phyloP scores from a whole-genome alignment of 257 asterid genomes.

The Ehretia macrophylla region DNA sequence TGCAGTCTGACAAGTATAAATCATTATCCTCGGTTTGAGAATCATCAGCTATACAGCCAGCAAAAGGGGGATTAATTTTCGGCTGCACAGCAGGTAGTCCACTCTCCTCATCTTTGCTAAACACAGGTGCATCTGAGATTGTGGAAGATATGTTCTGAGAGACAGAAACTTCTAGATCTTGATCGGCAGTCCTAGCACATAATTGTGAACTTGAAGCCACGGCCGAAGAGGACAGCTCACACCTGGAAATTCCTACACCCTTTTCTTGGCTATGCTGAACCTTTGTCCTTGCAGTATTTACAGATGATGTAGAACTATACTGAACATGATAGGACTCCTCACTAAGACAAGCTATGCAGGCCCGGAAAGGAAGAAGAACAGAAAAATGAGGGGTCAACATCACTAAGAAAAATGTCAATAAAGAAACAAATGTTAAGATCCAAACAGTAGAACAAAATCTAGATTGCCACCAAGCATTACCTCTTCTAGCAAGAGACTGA shows the following conservation, averaged over 20 bases:
- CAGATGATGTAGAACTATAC: slow-evolving; percentile 41
- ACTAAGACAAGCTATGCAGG: slow-evolving; percentile 65
- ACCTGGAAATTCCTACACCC: slow-evolving; percentile 41
- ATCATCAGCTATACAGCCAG: slow-evolving; percentile 67
- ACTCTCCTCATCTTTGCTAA: slow-evolving; percentile 27
- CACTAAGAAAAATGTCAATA: slow-evolving; percentile 15
- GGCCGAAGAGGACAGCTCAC: slow-evolving; percentile 44
- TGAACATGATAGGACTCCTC: slow-evolving; percentile 90
- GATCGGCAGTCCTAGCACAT: slow-evolving; percentile 40
- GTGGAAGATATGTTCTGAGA: slow-evolving; percentile 29
- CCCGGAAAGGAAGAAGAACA: slow-evolving; percentile 23
- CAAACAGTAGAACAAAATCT: slow-evolving; percentile 13
- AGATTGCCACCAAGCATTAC: slow-evolving; percentile 33
- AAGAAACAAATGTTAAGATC: slow-evolving; percentile 17
- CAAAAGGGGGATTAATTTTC: slow-evolving; percentile 30
- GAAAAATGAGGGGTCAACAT: slow-evolving; percentile 26
- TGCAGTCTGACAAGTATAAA: slow-evolving; percentile 88
- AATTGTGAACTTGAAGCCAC: slow-evolving; percentile 46
- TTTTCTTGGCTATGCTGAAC: slow-evolving; percentile 54
- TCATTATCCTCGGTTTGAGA: slow-evolving; percentile 80
- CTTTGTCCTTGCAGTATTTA: slow-evolving; percentile 36
- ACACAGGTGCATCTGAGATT: slow-evolving; percentile 42
- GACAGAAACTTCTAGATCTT: slow-evolving; percentile 40
- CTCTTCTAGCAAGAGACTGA: slow-evolving; percentile 86
- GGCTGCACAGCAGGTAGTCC: slow-evolving; percentile 38